Conservation (phyloP, 2,329 filamentous ascomycete species). For the Exophiala aquamarina region DNA sequence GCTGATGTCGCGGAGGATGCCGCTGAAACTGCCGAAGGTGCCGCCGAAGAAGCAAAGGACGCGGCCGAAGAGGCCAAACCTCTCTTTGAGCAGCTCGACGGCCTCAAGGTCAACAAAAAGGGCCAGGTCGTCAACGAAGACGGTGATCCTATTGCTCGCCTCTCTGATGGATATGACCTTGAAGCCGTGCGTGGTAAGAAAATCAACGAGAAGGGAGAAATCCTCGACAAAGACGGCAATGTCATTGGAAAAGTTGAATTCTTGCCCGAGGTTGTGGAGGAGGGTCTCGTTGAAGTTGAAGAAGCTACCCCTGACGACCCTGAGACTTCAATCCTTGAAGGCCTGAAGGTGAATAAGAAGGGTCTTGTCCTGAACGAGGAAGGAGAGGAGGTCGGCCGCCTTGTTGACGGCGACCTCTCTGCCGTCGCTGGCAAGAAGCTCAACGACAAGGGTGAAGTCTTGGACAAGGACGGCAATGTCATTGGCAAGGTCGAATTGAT, state of each 20-base stretch:
- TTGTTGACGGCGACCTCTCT: constrained; percentile 33
- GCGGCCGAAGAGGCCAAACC: constrained; percentile 24
- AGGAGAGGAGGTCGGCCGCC: constrained; percentile 33
- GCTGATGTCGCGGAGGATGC: constrained; percentile 34
- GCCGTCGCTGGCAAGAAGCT: constrained; percentile 35
- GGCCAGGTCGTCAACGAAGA: constrained; percentile 41
- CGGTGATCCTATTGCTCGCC: constrained; percentile 54
- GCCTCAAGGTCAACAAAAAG: constrained; percentile 61
- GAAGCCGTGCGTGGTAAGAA: constrained; percentile 34
- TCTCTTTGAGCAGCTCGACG: constrained; percentile 33
- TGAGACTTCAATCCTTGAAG: constrained; percentile 32
- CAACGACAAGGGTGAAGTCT: constrained; percentile 42
- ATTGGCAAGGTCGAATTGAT: constrained; percentile 45
- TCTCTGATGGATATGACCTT: constrained; percentile 42
- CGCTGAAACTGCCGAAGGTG: constrained; percentile 26
- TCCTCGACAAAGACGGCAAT: constrained; percentile 37
- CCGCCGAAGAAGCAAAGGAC: constrained; percentile 17
- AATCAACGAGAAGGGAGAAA: constrained; percentile 36
- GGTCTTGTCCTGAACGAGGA: constrained; percentile 38
- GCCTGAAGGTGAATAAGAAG: constrained; percentile 46
- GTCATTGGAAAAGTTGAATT: constrained; percentile 33
- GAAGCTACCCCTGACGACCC: constrained; percentile 23
- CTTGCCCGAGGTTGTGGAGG: constrained; percentile 30
- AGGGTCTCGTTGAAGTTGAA: constrained; percentile 31
- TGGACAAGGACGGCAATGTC: constrained; percentile 50